Conservation (phyloP, 1,284 basidiomycete genomes). For the Porodaedalea pini region DNA sequence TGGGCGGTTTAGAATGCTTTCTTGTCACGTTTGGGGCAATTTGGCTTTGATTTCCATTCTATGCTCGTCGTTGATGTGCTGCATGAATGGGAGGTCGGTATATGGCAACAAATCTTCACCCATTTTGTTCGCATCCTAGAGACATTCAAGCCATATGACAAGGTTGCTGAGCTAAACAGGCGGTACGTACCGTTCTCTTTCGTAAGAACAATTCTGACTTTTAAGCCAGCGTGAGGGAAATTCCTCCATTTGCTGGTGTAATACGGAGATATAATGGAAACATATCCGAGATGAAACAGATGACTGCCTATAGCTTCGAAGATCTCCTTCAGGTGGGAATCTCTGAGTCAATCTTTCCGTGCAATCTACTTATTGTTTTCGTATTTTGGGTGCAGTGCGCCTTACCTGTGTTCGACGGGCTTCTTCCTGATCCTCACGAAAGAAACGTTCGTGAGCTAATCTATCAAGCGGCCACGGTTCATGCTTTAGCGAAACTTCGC, state of each 20-base stretch:
- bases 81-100: slow-evolving; percentile 38
- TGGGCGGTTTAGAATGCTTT: slow-evolving; percentile 33
- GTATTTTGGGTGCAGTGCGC: slow-evolving; percentile 1
- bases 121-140: slow-evolving; percentile 36
- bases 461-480: slow-evolving; percentile 27
- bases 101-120: slow-evolving; percentile 34
- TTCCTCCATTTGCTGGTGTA: slow-evolving; percentile 23
- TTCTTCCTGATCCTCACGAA: slow-evolving; percentile 26
- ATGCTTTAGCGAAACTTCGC: slow-evolving; percentile 31
- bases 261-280: slow-evolving; percentile 27
- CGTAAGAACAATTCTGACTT: neutral
- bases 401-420: slow-evolving; percentile 29
- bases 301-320: slow-evolving; percentile 30
- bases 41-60: slow-evolving; percentile 29
- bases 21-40: slow-evolving; percentile 22
- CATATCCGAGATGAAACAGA: slow-evolving; percentile 28
- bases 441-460: slow-evolving; percentile 24
- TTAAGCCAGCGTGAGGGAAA: neutral
- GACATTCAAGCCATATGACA: slow-evolving; percentile 10
- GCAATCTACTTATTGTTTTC: neutral
- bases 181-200: neutral
- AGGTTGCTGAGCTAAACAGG: slow-evolving; percentile 12
- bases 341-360: neutral
- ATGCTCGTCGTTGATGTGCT: slow-evolving; percentile 35
- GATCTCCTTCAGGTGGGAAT: slow-evolving; percentile 29